Evolutionary conservation across 257 asterid species (phyloP).

Genomic region (Leonotis leonurus): DNA sequence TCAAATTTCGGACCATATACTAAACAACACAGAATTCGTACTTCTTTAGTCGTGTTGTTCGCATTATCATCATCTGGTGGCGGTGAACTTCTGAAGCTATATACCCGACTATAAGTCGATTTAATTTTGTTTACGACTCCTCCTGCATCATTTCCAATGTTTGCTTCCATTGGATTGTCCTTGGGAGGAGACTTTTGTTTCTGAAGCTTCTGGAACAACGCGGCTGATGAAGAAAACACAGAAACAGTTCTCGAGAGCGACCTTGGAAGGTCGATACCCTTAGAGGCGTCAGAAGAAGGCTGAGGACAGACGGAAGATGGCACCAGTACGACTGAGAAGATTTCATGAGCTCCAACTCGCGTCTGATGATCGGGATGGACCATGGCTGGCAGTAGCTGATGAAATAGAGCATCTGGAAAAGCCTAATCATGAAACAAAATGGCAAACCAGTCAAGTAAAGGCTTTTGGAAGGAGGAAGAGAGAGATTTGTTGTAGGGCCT

Average conservation of each 20-base stretch:
- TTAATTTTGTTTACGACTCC: constrained; percentile 65
- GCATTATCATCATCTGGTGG: constrained; percentile 27
- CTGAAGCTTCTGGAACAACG: constrained; percentile 72
- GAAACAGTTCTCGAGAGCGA: constrained; percentile 92
- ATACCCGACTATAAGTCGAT: constrained; percentile 70
- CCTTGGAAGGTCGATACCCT: constrained; percentile 51
- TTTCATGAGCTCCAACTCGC: constrained; percentile 85
- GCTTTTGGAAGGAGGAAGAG: background rate
- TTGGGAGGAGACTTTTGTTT: constrained; percentile 33
- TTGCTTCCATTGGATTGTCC: constrained; percentile 29
- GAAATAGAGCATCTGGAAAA: constrained; percentile 94
- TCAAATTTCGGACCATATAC: constrained; percentile 2
- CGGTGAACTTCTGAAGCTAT: constrained; percentile 48
- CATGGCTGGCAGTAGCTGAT: constrained; percentile 93
- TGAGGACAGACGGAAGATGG: constrained; percentile 83
- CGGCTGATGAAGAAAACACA: constrained; percentile 94
- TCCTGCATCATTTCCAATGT: constrained; percentile 29
- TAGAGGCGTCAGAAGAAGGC: constrained; percentile 26
- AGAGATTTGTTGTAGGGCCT: background rate
- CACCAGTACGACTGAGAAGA: constrained; percentile 88
- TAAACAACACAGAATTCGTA: constrained; percentile 19
- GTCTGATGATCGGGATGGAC: constrained; percentile 91
- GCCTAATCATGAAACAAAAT: constrained; percentile 37
- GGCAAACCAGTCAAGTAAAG: background rate
- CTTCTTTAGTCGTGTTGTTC: constrained; percentile 47